Conservation (phyloP, 768 basidiomycete genomes). For the Kondoa subrosea region DNA sequence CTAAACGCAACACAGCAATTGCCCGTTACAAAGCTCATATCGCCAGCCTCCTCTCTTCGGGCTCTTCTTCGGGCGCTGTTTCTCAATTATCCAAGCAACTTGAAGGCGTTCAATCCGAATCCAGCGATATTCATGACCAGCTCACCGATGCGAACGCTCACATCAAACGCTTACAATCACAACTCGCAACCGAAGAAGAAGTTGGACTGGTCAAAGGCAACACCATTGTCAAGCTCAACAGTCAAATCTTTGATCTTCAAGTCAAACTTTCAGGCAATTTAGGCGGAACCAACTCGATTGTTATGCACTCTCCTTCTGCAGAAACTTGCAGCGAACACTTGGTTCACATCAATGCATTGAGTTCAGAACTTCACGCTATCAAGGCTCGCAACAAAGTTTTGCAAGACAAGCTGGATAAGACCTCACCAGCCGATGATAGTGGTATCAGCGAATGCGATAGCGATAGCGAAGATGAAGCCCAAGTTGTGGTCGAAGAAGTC, state of each 20-base stretch:
- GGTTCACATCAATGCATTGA: neutral
- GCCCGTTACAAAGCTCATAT: neutral
- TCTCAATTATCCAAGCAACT: neutral
- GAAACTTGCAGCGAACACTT: neutral
- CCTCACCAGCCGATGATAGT: too few relatives aligned
- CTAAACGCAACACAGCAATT: neutral
- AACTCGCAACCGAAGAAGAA: neutral
- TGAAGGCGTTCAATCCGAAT: neutral
- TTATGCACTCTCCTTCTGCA: neutral
- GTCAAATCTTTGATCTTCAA: neutral
- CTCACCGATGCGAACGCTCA: neutral
- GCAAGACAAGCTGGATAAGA: too few relatives aligned
- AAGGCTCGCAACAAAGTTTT: neutral
- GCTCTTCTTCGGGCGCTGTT: neutral
- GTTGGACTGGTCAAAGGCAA: neutral
- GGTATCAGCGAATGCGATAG: too few relatives aligned
- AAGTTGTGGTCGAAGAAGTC: neutral
- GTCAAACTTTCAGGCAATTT: neutral
- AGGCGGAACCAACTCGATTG: too few relatives aligned
- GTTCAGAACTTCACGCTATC: neutral
- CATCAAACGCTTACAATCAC: neutral
- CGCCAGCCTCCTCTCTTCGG: neutral
- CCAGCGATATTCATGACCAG: neutral
- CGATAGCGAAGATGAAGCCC: neutral
- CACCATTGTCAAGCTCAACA: neutral